Evolutionary conservation across 441 rosid genomes (phyloP).

Genomic region (Pelargonium cotyledonis): DNA sequence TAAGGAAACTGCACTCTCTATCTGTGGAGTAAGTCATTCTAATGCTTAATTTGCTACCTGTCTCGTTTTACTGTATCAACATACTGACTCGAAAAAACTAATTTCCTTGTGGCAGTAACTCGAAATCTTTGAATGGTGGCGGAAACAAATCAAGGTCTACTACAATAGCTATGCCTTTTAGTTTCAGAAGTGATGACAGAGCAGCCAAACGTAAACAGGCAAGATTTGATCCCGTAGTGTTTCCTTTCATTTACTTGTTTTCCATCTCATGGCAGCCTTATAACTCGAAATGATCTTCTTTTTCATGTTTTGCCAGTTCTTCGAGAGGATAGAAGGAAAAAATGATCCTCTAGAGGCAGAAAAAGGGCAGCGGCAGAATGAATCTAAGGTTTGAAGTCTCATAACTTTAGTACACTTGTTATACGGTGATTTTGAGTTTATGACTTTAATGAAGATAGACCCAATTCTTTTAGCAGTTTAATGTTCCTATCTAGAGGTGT

Average conservation of each 20-base stretch:
- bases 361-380: constrained; percentile 28
- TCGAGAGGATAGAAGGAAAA: constrained; percentile 63
- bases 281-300: neutral
- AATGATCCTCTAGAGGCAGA: constrained; percentile 34
- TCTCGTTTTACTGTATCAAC: neutral
- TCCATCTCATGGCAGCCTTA: constrained; percentile 8
- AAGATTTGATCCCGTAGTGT: constrained; percentile 19
- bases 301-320: constrained; percentile 38
- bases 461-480: neutral
- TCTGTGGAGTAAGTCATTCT: constrained; percentile 37
- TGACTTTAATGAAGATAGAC: neutral
- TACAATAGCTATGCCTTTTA: constrained; percentile 49
- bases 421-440: neutral
- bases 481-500: neutral
- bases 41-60: constrained; percentile 12
- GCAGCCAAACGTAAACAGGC: constrained; percentile 83
- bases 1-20: constrained; percentile 30
- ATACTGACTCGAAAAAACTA: constrained; percentile 4
- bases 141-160: constrained; percentile 42
- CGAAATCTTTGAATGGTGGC: constrained; percentile 35
- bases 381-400: constrained; percentile 31
- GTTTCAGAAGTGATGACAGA: constrained; percentile 76
- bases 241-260: constrained; percentile 10
- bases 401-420: neutral
- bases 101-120: constrained; percentile 27